Conservation (phyloP, 2,329 filamentous ascomycete species). For the Neonectria neomacrospora region DNA sequence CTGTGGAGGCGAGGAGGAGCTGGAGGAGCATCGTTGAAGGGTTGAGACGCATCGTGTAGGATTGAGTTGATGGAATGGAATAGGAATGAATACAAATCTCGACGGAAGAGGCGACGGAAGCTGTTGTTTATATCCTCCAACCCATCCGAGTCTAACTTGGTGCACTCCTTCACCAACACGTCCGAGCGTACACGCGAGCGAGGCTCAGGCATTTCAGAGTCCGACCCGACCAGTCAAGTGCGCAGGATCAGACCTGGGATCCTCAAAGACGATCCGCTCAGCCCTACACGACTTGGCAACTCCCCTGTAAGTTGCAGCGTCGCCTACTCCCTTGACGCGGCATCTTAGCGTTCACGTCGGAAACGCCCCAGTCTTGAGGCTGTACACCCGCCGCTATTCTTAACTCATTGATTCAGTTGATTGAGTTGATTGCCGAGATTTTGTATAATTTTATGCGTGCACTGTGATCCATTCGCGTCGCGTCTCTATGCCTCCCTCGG, state of each 20-base stretch:
- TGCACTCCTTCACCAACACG: not conserved
- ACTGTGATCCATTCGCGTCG: conserved; percentile 25
- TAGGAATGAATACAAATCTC: not conserved
- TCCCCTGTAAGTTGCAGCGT: not conserved
- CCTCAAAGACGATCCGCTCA: not conserved
- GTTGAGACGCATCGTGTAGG: conserved; percentile 29
- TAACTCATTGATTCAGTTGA: not conserved
- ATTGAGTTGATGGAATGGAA: not conserved
- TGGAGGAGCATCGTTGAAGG: conserved; percentile 29
- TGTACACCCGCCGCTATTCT: not conserved
- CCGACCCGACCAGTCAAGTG: conserved; percentile 23
- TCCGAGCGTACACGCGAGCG: not conserved
- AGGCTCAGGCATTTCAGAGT: conserved; percentile 17
- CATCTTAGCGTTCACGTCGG: not conserved
- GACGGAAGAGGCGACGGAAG: not conserved
- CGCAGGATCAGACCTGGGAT: not conserved
- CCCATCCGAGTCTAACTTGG: not conserved
- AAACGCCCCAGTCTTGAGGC: conserved; percentile 7
- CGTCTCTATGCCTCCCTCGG: conserved; percentile 5
- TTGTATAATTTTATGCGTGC: not conserved
- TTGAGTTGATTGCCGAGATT: no score
- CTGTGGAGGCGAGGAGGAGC: conserved; percentile 25
- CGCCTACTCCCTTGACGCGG: not conserved
- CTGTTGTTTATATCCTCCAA: conserved; percentile 8
- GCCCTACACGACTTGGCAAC: not conserved